Percentiles rank a stretch among this genome's conserved stretches.
Evolutionary conservation across 1,284 basidiomycete species (phyloP).

Genomic region (Ceratobasidium sp.): DNA sequence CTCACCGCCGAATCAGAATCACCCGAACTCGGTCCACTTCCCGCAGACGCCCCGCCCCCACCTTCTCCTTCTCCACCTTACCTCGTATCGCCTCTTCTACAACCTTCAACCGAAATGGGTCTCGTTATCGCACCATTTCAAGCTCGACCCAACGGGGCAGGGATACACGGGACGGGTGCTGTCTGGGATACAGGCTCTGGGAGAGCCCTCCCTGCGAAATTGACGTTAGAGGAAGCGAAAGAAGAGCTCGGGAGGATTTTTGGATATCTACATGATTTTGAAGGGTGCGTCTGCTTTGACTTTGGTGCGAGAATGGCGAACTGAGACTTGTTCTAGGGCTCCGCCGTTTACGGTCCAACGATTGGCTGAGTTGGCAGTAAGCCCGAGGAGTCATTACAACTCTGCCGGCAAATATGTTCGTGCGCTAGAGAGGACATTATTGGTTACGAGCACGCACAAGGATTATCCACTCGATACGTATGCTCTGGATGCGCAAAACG

Average conservation of each 20-base stretch:
- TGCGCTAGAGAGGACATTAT: conserved; percentile 83
- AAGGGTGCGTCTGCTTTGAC: conserved; percentile 61
- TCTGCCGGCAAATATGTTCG: conserved; percentile 89
- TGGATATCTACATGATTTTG: conserved; percentile 76
- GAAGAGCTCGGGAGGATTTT: conserved; percentile 67
- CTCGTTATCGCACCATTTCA: conserved; percentile 83
- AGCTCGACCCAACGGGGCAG: conserved; percentile 56
- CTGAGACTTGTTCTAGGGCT: conserved; percentile 53
- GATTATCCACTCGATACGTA: conserved; percentile 66
- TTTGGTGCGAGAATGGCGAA: conserved; percentile 2
- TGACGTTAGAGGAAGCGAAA: conserved; percentile 66
- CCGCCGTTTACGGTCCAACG: conserved; percentile 94
- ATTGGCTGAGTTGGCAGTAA: conserved; percentile 81
- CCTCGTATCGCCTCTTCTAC: conserved; percentile 44
- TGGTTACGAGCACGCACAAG: conserved; percentile 83
- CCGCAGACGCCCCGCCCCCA: conserved; percentile 39
- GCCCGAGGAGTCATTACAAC: conserved; percentile 76
- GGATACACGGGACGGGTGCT: conserved; percentile 52
- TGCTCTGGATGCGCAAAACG: conserved; percentile 51
- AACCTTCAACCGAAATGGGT: conserved; percentile 60
- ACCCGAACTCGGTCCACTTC: conserved; percentile 33
- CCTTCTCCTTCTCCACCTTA: conserved; percentile 40
- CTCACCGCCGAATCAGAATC: conserved; percentile 48
- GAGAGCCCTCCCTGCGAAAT: conserved; percentile 58
- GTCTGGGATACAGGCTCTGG: conserved; percentile 63